Evolutionary conservation across 2,329 filamentous ascomycete species (phyloP), one percentile per base, ranked within the genome.

Genomic region (Xylariaceae sp.): DNA sequence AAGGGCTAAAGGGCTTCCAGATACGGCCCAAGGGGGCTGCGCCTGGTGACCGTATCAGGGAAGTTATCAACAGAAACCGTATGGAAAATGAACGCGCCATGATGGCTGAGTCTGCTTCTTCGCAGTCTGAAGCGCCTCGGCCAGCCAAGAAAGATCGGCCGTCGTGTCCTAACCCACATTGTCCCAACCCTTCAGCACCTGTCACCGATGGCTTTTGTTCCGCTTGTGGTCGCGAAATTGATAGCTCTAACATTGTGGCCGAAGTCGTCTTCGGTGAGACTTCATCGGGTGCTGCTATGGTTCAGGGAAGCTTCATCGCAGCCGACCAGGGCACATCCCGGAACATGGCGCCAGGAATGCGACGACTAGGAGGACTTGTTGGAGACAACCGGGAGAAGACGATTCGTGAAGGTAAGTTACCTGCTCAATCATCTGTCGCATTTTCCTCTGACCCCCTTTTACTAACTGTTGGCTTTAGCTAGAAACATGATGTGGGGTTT

Each of bases 181-280:
- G 85, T 71, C 77, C 78, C n/a, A 82, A 81, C 56, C 83, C 84
- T 13, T 81, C 85, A 57, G 81, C 71, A 5, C 68, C 69, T 4
- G 61, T 88, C 53, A 77, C 82, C 55, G 84, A 87, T 66, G 85
- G 85, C 44, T 82, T 90, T 66, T 97, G 94, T 75, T 84, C 86
- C 62, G 88, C 85, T 51, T 97, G 94, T 74, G 93, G 92, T 81
- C 87, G 85, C 61, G 85, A 96, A 65, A 84, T 93, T 58, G 88
- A 89, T 67, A 89, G 95, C 71, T 87, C 86, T 71, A 92, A 95
- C 70, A 96, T 97, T 63, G 92, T 97, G 60, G 85, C 91, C 53
- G 94, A 99, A 73, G 85, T 97, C 63, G 88, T 88, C 18, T 99
- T 97, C 70, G 92, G 92, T 65, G 93, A 99, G 77, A 88, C 86